Percentiles rank a stretch among this genome's conserved stretches.
Conservation (phyloP, 495 filamentous ascomycete genomes). For the Hypoxylon subgilvum region DNA sequence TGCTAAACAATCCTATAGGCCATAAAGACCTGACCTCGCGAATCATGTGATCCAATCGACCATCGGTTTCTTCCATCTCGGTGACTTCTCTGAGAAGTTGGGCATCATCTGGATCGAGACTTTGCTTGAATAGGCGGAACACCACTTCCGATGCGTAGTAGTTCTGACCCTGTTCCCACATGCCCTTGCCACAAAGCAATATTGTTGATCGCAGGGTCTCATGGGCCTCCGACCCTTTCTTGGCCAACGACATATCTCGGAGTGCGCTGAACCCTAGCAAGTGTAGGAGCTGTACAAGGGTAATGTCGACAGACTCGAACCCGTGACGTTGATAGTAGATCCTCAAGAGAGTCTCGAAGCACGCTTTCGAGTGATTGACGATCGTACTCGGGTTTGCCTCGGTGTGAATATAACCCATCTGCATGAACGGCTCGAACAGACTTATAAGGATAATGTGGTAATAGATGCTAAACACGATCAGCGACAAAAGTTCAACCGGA, state of each 20-base stretch:
- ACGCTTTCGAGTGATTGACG: conserved; percentile 26
- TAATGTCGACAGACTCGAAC: conserved; percentile 40
- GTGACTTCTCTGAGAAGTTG: conserved; percentile 6
- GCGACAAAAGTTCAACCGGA: neutral
- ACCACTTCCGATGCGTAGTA: conserved; percentile 27
- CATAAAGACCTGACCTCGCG: conserved; percentile 20
- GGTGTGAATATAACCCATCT: conserved; percentile 17
- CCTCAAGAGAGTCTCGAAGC: conserved; percentile 45
- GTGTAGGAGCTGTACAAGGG: conserved; percentile 18
- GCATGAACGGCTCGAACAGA: conserved; percentile 28
- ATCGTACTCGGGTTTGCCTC: conserved; percentile 28
- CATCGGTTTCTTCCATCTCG: conserved; percentile 27
- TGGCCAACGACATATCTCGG: conserved; percentile 2
- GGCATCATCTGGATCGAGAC: conserved; percentile 18
- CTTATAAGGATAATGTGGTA: conserved; percentile 26
- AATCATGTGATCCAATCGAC: conserved; percentile 10
- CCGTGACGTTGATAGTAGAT: conserved; percentile 51
- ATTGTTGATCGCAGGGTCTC: conserved; percentile 29
- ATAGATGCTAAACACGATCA: conserved; percentile 17
- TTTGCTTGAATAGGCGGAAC: conserved; percentile 21
- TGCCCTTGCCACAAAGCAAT: conserved; percentile 29
- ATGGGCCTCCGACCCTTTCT: conserved; percentile 7
- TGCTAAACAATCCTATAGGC: conserved; percentile 27
- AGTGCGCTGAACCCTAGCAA: conserved; percentile 27
- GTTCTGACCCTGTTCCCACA: conserved; percentile 32